Conservation (phyloP, 805 yeast species). For the Yamadazyma phyllophila region DNA sequence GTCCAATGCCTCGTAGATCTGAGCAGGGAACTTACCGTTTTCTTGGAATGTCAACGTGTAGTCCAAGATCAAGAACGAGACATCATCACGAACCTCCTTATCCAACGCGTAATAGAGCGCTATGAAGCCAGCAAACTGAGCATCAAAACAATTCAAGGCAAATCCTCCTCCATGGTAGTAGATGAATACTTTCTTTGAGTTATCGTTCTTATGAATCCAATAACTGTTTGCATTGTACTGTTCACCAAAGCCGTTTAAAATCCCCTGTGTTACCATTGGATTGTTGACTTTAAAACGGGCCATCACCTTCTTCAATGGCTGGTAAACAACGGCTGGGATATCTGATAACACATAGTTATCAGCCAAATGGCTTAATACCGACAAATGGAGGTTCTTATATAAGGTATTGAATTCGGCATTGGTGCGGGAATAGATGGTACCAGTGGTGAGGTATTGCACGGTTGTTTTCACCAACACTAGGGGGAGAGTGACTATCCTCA, state of each 20-base stretch:
- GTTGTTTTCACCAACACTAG: conserved; percentile 18
- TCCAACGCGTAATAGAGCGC: conserved; percentile 28
- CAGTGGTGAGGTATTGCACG: conserved; percentile 30
- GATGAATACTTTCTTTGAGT: conserved; percentile 18
- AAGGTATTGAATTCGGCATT: conserved; percentile 26
- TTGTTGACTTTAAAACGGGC: conserved; percentile 7
- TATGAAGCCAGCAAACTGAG: conserved; percentile 30
- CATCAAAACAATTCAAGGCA: conserved; percentile 22
- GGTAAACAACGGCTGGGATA: conserved; percentile 20
- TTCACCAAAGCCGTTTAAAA: conserved; percentile 15
- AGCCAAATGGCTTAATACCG: conserved; percentile 27
- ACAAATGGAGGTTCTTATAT: conserved; percentile 27
- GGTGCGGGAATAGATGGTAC: conserved; percentile 29
- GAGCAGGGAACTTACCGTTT: conserved; percentile 29
- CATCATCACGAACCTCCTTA: conserved; percentile 12
- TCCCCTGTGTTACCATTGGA: conserved; percentile 12
- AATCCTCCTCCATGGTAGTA: conserved; percentile 43
- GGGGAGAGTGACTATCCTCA: conserved; percentile 24
- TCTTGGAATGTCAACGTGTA: conserved; percentile 32
- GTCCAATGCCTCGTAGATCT: conserved; percentile 27
- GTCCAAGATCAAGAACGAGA: conserved; percentile 30
- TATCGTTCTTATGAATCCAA: conserved; percentile 34
- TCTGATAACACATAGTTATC: conserved; percentile 21
- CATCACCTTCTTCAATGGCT: conserved; percentile 21
- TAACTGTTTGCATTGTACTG: conserved; percentile 24